These are phyloP conservation scores for Flueggea neowawraea DNA, from an alignment of 441 rosid species.

Conservation along the genomic window DNA sequence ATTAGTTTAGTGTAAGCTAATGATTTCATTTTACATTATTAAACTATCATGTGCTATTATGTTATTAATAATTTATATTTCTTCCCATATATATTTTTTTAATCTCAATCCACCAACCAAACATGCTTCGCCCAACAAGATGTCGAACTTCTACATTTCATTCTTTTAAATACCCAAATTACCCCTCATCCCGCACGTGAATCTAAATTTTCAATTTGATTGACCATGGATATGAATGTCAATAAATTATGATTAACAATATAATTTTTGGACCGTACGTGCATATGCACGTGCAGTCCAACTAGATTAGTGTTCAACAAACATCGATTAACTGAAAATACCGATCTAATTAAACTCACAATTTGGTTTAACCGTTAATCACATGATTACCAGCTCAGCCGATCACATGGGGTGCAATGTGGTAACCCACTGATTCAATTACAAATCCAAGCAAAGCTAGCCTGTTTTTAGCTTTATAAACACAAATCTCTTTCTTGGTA, in stretches of 20 bases:
- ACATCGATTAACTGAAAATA: conserved; percentile 19
- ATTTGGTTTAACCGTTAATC: conserved; percentile 34
- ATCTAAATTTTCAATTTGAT: not conserved
- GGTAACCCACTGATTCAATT: conserved; percentile 18
- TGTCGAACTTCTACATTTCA: not conserved
- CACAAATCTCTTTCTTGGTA: conserved; percentile 12
- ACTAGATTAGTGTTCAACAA: conserved; percentile 12
- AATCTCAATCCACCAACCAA: conserved; percentile 23
- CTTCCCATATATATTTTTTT: not conserved
- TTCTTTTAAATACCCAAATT: conserved; percentile 4
- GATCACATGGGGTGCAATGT: conserved; percentile 33
- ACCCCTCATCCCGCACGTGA: conserved; percentile 14
- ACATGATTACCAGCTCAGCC: conserved; percentile 62
- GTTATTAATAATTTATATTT: not conserved
- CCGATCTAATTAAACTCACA: conserved; percentile 9
- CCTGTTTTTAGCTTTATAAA: not conserved
- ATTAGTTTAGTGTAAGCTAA: conserved; percentile 11
- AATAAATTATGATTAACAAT: not conserved
- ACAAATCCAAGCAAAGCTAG: conserved; percentile 20
- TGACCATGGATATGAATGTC: conserved; percentile 7
- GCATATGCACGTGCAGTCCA: conserved; percentile 34
- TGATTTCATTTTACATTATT: conserved; percentile 26
- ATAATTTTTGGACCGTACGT: not conserved
- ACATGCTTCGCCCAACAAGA: conserved; percentile 24
- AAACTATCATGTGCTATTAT: conserved; percentile 15